Evolutionary conservation across 805 yeast genomes (phyloP), one percentile per base, ranked within the genome.

Genomic region (Candida germanica): DNA sequence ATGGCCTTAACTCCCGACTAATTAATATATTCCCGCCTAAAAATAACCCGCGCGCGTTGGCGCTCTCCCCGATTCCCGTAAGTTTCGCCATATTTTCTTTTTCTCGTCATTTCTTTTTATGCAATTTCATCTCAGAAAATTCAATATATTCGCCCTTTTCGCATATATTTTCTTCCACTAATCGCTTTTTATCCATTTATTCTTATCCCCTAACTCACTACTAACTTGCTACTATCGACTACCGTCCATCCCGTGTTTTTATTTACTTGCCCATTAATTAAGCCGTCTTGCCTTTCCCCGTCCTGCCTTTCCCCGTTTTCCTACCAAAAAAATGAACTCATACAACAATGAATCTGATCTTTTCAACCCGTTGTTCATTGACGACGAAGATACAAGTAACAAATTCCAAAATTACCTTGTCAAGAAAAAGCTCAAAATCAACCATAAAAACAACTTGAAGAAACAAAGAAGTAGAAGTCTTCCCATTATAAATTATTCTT

Each of bases 401-500:
- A 31, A 36, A 19, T 32, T 36, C 36, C 40, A 36, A n/a, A 27
- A 24, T 24, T 38, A 38, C 23, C 31, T 38, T 12, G 35, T 34
- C 21, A 31, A 35, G 34, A 42, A 32, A 18, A 38, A 26, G 31
- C 36, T 26, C 35, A 38, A 29, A 31, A 29, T 24, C 28, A 36
- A 36, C 27, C 34, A 30, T 12, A 36, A 36, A 20, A 27, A n/a
- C n/a, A 26, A 55, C 64, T 6, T 69, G 63, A 23, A 60, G 57
- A 43, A 57, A 52, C 44, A 54, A 47, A 51, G 73, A 30, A 56
- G 64, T 19, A 53, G 71, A 31, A 58, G 66, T 7, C 56, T 67
- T 38, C 73, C 73, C 36, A 67, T 66, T 42, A 66, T 67, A 37
- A 60, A 54, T 47, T 66, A 64, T 12, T 29, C 30, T 25, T 31